Evolutionary conservation across 192 early-diverging fungal species (phyloP).

Genomic region (Backusella parvicylindrica): DNA sequence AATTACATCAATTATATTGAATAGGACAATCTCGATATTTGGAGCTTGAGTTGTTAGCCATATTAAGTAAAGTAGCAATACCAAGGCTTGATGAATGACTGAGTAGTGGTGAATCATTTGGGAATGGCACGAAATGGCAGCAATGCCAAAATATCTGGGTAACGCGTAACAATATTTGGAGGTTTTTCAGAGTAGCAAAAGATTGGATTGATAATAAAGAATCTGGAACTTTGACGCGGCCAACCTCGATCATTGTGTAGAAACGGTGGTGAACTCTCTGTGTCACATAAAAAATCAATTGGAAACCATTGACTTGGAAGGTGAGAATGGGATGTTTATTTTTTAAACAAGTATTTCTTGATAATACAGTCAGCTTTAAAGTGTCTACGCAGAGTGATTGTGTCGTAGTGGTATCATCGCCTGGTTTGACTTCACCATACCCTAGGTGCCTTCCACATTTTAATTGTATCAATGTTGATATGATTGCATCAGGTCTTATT

Average conservation of each 20-base stretch:
- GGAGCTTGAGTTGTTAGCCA: conserved; percentile 4
- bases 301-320: conserved; percentile 6
- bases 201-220: neutral
- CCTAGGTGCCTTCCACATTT: conserved; percentile 2
- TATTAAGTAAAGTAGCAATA: neutral
- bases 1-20: neutral
- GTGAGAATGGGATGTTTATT: neutral
- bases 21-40: conserved; percentile 6
- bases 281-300: conserved; percentile 4
- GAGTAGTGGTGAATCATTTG: neutral
- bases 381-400: neutral
- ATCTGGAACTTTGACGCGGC: neutral
- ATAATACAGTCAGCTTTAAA: conserved; percentile 6
- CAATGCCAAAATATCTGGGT: neutral
- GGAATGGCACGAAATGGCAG: neutral
- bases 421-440: conserved; percentile 13
- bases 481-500: conserved; percentile 3
- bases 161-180: neutral
- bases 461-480: conserved; percentile 4
- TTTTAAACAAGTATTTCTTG: conserved; percentile 11
- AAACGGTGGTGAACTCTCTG: neutral
- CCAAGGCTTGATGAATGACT: neutral
- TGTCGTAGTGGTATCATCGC: neutral
- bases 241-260: conserved; percentile 7
- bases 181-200: neutral